Evolutionary conservation across 257 asterid genomes (phyloP).

Genomic region (Gentiana straminea): DNA sequence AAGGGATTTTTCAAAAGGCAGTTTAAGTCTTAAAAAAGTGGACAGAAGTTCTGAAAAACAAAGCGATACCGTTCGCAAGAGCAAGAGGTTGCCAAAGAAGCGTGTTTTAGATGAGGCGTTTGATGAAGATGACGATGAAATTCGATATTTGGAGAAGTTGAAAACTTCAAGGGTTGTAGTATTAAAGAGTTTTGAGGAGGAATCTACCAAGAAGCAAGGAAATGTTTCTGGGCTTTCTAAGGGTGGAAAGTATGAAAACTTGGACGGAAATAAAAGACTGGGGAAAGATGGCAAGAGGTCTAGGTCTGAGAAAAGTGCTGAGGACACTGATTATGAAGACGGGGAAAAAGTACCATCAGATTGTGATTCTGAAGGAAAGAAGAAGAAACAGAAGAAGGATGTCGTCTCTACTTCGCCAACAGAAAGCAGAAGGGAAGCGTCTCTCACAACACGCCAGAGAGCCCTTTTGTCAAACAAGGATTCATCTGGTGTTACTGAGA

Average conservation of each 20-base stretch:
- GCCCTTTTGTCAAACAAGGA: slow-evolving; percentile 41
- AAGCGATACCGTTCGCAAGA: slow-evolving; percentile 71
- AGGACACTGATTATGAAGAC: slow-evolving; percentile 38
- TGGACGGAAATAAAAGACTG: slow-evolving; percentile 34
- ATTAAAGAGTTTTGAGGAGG: slow-evolving; percentile 40
- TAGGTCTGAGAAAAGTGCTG: slow-evolving; percentile 18
- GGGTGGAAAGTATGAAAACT: slow-evolving; percentile 31
- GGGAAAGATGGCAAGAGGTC: slow-evolving; percentile 33
- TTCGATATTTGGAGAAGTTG: slow-evolving; percentile 79
- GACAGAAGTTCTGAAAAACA: slow-evolving; percentile 39
- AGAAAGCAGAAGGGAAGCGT: slow-evolving; percentile 63
- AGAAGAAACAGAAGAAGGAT: slow-evolving; percentile 46
- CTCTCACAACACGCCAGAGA: slow-evolving; percentile 85
- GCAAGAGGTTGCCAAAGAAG: slow-evolving; percentile 73
- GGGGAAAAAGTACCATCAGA: slow-evolving; percentile 36
- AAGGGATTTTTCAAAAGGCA: slow-evolving; percentile 51
- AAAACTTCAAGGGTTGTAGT: slow-evolving; percentile 48
- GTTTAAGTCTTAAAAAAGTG: slow-evolving; percentile 38
- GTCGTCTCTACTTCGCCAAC: slow-evolving; percentile 46
- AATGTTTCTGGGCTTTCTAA: slow-evolving; percentile 22
- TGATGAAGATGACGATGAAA: slow-evolving; percentile 81
- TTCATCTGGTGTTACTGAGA: slow-evolving; percentile 19
- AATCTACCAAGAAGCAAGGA: slow-evolving; percentile 30
- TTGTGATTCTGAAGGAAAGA: slow-evolving; percentile 48
- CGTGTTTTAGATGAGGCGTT: slow-evolving; percentile 63